Evolutionary conservation across 331 rosid genomes (phyloP).

Genomic region (Rhamnella rubrinervis): DNA sequence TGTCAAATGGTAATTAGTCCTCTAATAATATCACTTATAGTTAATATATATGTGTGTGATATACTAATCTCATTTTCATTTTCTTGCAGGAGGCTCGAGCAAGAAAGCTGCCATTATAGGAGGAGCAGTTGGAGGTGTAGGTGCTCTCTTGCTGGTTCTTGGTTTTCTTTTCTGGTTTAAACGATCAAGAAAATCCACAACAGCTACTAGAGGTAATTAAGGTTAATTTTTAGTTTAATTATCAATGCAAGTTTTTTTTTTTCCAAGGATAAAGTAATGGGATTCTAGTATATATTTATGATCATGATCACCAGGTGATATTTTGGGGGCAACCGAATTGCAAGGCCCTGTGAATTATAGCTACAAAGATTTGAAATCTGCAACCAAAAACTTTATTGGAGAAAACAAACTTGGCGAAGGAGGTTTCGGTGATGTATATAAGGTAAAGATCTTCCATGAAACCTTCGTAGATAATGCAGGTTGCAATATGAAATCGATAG

Average conservation of each 20-base stretch:
- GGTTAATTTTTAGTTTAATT: too few relatives aligned
- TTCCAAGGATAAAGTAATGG: too few relatives aligned
- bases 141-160: conserved; percentile 35
- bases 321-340: conserved; percentile 67
- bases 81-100: conserved; percentile 41
- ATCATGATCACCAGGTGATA: conserved; percentile 35
- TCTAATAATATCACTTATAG: too few relatives aligned
- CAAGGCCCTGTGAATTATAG: conserved; percentile 53
- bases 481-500: not conserved
- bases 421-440: conserved; percentile 72
- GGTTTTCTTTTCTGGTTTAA: conserved; percentile 35
- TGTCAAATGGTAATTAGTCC: conserved; percentile 13
- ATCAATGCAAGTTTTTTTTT: too few relatives aligned
- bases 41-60: too few relatives aligned
- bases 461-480: not conserved
- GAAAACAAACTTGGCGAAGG: conserved; percentile 72
- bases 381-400: conserved; percentile 50
- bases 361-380: conserved; percentile 53
- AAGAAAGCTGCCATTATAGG: conserved; percentile 60
- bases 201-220: conserved; percentile 43
- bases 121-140: conserved; percentile 66
- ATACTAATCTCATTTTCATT: too few relatives aligned
- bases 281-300: not conserved
- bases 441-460: conserved; percentile 30
- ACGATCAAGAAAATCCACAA: conserved; percentile 34